A percentile compares a stretch with the other conserved stretches of the same genome.
These are phyloP conservation scores for Tricholoma sp. DNA, from an alignment of 768 basidiomycete genomes.

Conservation along the genomic window DNA sequence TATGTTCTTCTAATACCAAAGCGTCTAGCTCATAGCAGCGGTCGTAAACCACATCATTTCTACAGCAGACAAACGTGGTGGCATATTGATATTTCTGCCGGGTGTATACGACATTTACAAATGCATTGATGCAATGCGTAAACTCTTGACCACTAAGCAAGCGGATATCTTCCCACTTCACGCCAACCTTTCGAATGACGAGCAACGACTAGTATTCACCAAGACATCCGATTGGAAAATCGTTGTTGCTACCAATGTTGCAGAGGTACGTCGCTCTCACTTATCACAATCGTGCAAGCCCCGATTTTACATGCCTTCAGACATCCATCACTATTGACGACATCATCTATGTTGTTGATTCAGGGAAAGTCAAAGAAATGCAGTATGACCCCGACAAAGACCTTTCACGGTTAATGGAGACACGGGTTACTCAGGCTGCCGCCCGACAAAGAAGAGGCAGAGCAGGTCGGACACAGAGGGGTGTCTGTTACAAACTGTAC, in stretches of 20 bases:
- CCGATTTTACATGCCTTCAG: conserved; percentile 25
- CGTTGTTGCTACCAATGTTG: conserved; percentile 87
- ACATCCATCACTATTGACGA: conserved; percentile 92
- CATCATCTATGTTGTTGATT: conserved; percentile 79
- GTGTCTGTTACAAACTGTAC: conserved; percentile 85
- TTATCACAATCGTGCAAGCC: neutral
- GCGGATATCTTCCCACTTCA: conserved; percentile 74
- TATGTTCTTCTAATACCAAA: conserved; percentile 2
- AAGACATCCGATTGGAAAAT: conserved; percentile 69
- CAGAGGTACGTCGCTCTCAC: conserved; percentile 50
- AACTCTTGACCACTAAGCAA: conserved; percentile 25
- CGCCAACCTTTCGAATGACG: conserved; percentile 80
- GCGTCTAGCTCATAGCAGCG: conserved; percentile 54
- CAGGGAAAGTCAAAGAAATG: conserved; percentile 83
- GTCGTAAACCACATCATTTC: conserved; percentile 60
- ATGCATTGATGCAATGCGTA: conserved; percentile 61
- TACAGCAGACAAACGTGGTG: conserved; percentile 45
- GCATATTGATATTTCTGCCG: conserved; percentile 82
- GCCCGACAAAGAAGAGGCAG: conserved; percentile 83
- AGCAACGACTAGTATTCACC: conserved; percentile 77
- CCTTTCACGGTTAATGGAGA: conserved; percentile 73
- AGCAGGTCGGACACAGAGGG: conserved; percentile 82
- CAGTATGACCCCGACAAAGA: conserved; percentile 66
- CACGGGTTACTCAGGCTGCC: conserved; percentile 74
- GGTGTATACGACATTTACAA: conserved; percentile 85